A percentile compares a stretch with the other conserved stretches of the same genome.
Conservation (phyloP, 2,329 filamentous ascomycete species). For the Penicillium oxalicum region DNA sequence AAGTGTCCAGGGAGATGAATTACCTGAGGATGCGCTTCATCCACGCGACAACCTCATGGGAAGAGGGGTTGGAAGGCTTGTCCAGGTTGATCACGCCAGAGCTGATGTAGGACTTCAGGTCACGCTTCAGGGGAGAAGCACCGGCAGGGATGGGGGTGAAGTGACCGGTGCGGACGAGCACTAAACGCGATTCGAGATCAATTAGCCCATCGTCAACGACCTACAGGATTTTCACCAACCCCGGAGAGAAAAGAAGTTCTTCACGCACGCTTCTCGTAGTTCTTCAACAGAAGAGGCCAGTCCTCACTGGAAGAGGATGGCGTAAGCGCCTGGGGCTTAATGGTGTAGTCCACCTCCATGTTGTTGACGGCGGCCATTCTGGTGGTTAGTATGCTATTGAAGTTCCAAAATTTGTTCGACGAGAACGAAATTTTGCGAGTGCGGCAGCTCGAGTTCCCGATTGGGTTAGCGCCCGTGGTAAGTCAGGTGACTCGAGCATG, state of each 20-base stretch:
- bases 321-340: constrained; percentile 82
- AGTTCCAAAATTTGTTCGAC: constrained; percentile 20
- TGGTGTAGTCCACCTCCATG: constrained; percentile 68
- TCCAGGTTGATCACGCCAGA: constrained; percentile 98
- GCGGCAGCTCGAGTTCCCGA: constrained; percentile 20
- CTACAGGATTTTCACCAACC: constrained; percentile 58
- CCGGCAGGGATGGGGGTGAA: constrained; percentile 95
- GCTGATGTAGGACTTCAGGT: constrained; percentile 94
- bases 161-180: constrained; percentile 88
- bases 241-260: constrained; percentile 67
- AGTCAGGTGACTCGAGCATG: constrained; percentile 11
- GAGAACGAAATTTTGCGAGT: constrained; percentile 26
- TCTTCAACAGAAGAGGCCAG: constrained; percentile 81
- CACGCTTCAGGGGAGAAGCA: constrained; percentile 83
- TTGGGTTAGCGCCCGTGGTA: constrained; percentile 14
- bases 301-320: constrained; percentile 76
- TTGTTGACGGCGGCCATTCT: constrained; percentile 46
- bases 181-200: constrained; percentile 28
- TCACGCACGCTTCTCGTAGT: constrained; percentile 30
- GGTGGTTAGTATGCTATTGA: constrained; percentile 16
- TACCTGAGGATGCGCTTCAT: constrained; percentile 95
- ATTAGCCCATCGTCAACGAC: constrained; percentile 46
- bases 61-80: constrained; percentile 95
- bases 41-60: constrained; percentile 98
- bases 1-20: constrained; percentile 12